A percentile compares a stretch with the other conserved stretches of the same genome.
Conservation (phyloP, 306 rosid species). For the Gillenia trifoliata region DNA sequence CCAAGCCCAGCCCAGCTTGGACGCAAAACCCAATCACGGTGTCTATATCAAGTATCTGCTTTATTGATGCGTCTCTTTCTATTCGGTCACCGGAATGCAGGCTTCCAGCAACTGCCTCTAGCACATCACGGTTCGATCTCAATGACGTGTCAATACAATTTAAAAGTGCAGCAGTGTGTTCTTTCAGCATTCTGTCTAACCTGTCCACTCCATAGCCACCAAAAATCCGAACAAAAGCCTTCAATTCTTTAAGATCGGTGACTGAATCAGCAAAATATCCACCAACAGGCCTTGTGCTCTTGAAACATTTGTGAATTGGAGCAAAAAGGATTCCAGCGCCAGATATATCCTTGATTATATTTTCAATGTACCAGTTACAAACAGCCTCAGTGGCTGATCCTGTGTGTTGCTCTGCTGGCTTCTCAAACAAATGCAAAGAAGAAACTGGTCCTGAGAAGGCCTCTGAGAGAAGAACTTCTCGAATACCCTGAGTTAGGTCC, state of each 20-base stretch:
- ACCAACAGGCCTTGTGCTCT: conserved; percentile 98
- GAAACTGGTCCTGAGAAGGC: conserved; percentile 96
- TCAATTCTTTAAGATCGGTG: conserved; percentile 78
- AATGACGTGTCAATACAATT: conserved; percentile 91
- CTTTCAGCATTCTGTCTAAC: conserved; percentile 88
- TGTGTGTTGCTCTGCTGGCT: conserved; percentile 75
- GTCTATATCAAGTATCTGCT: conserved; percentile 86
- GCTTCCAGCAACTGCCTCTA: conserved; percentile 81
- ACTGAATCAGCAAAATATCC: conserved; percentile 99
- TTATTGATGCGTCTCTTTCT: conserved; percentile 81
- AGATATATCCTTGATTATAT: conserved; percentile 82
- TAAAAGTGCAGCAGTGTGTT: conserved; percentile 96
- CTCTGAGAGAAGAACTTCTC: conserved; percentile 87
- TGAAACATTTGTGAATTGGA: conserved; percentile 85
- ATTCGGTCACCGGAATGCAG: conserved; percentile 83
- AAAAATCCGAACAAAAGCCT: conserved; percentile 82
- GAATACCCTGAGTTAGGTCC: conserved; percentile 93
- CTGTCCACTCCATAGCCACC: conserved; percentile 99
- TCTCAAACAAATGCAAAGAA: conserved; percentile 84
- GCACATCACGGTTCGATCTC: conserved; percentile 81
- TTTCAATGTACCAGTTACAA: conserved; percentile 95
- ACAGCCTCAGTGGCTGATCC: conserved; percentile 90
- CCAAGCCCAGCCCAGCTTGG: conserved; percentile 89
- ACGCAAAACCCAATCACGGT: conserved; percentile 83
- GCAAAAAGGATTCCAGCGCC: conserved; percentile 96